Evolutionary conservation across 2,329 filamentous ascomycete species (phyloP).

Genomic region (Ampelomyces quisqualis): DNA sequence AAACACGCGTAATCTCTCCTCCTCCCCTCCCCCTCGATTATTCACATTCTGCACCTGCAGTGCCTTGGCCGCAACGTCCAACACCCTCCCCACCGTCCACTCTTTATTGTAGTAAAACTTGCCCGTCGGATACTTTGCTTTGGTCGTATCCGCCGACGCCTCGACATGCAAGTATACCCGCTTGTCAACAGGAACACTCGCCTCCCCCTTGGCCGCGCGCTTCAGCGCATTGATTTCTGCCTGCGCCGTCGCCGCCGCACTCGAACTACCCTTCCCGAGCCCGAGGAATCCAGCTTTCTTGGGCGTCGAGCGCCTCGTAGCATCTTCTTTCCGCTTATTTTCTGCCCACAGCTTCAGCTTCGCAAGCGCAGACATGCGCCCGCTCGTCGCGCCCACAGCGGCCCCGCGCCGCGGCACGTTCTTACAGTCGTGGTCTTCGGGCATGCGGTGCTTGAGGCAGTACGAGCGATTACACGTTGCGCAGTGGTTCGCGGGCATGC

Average conservation of each 20-base stretch:
- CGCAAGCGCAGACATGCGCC: slow-evolving; percentile 52
- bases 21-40: slow-evolving; percentile 72
- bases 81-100: slow-evolving; percentile 83
- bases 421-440: slow-evolving; percentile 80
- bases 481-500: slow-evolving; percentile 71
- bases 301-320: slow-evolving; percentile 44
- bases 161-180: slow-evolving; percentile 89
- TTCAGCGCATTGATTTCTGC: slow-evolving; percentile 77
- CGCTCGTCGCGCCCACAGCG: slow-evolving; percentile 43
- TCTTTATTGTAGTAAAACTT: slow-evolving; percentile 59
- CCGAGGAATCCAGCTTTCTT: slow-evolving; percentile 32
- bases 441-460: slow-evolving; percentile 74
- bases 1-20: slow-evolving; percentile 81
- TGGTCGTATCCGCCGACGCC: slow-evolving; percentile 82
- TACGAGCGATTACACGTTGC: slow-evolving; percentile 69
- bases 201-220: slow-evolving; percentile 85
- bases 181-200: slow-evolving; percentile 76
- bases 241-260: slow-evolving; percentile 60
- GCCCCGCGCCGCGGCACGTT: slow-evolving; percentile 53
- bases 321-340: slow-evolving; percentile 72
- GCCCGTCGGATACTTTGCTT: slow-evolving; percentile 72
- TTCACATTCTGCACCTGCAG: slow-evolving; percentile 83
- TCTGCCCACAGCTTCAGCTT: slow-evolving; percentile 78
- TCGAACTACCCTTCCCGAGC: slow-evolving; percentile 22
- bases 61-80: slow-evolving; percentile 75